Base-by-base conservation (phyloP, 495 filamentous ascomycete genomes). In the Amorphotheca resinae region DNA sequence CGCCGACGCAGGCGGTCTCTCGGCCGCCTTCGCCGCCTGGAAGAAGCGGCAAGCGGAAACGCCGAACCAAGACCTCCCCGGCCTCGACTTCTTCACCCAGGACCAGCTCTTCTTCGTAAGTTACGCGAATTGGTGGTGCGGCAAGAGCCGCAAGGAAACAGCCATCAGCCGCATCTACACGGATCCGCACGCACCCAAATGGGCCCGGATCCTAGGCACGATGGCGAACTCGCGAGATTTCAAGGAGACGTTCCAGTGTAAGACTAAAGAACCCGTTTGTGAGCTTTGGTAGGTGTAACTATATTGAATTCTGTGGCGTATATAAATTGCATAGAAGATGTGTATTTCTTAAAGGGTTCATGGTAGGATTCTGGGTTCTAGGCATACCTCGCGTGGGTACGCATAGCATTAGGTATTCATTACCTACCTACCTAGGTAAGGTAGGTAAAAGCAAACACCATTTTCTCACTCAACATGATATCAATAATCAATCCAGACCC, bases 101-200 rank as follows among this genome's bases (percentile, higher is more conserved):
- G 76, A 83, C 40, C 81, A 87, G 57, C 60, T 87, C 15, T 84
- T 86, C 64, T 86, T 82, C 45, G 65, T 84, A 31, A 68, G 68
- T 0, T 84, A 76, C 46, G 71, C 55, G 14, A 82, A 72, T 42
- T 73, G 66, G 67, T 85, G 79, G 78, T 87, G 82, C 59, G 67
- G 70, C 17, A 81, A 81, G 62, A 64, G 56, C 9, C 73, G 74
- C 9, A 66, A 66, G 15, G 75, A 76, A 49, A 59, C 67, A 11
- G 75, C 74, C 0, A 63, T 73, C 35, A 61, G 70, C 33, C 55
- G 60, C 9, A 72, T 79, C 45, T 76, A 76, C 44, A 72, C 64
- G 21, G 79, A 84, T 56, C 72, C 72, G 0, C 82, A 85, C 58
- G 67, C 77, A 1, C 82, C 79, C 0, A 68, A 68, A 16, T 66